phyloP scores from a whole-genome alignment of 2,329 filamentous ascomycete genomes.

The Fusarium sp. region DNA sequence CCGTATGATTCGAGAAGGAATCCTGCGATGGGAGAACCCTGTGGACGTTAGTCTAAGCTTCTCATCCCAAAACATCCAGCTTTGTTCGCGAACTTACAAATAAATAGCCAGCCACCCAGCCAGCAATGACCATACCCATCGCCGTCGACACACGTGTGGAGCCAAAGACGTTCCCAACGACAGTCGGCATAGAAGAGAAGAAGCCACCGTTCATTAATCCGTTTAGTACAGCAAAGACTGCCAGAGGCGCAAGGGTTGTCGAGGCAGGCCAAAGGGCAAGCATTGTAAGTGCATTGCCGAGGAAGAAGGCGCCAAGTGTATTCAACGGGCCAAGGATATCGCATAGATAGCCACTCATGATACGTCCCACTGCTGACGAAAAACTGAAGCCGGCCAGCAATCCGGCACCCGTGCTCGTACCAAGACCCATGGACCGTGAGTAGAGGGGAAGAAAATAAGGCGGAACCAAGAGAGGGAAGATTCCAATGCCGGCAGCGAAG shows the following conservation, averaged over 20 bases:
- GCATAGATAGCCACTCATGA: constrained; percentile 67
- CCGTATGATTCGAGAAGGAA: constrained; percentile 71
- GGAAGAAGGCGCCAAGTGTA: constrained; percentile 65
- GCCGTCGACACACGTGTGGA: constrained; percentile 68
- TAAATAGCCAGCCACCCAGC: constrained; percentile 74
- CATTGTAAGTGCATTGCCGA: constrained; percentile 71
- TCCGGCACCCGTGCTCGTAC: constrained; percentile 67
- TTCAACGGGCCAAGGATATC: constrained; percentile 71
- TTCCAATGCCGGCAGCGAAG: constrained; percentile 67
- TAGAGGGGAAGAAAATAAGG: constrained; percentile 75
- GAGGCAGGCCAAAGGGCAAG: constrained; percentile 74
- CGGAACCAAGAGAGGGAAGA: constrained; percentile 73
- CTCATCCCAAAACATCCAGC: accelerated
- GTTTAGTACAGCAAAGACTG: constrained; percentile 72
- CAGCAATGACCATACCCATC: constrained; percentile 74
- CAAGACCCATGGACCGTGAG: constrained; percentile 67
- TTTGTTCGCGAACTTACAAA: constrained; percentile 59
- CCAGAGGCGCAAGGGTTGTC: constrained; percentile 66
- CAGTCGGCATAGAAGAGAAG: constrained; percentile 75
- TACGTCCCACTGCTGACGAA: constrained; percentile 70
- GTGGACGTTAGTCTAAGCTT: background rate
- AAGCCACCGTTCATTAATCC: constrained; percentile 74
- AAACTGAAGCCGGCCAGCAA: constrained; percentile 75
- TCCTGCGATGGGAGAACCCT: constrained; percentile 73
- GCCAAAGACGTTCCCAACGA: constrained; percentile 72